phyloP scores from a whole-genome alignment of 495 filamentous ascomycete species.

The Penicillium lagena region DNA sequence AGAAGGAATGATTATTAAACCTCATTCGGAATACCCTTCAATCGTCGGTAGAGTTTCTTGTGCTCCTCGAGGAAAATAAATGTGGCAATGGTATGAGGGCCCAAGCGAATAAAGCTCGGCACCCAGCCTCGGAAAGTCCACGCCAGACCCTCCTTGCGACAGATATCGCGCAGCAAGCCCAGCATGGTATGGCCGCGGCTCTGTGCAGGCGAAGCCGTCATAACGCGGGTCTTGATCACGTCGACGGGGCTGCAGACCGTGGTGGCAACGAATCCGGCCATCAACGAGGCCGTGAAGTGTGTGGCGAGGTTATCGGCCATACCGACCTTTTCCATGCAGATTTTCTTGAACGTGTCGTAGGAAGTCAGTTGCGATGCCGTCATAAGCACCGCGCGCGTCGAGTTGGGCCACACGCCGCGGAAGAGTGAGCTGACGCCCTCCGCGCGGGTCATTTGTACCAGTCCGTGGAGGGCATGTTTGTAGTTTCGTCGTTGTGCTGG shows the following conservation, averaged over 20 bases:
- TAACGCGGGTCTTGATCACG: slow-evolving; percentile 94
- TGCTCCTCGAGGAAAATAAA: slow-evolving; percentile 90
- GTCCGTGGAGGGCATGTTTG: slow-evolving; percentile 77
- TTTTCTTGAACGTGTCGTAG: slow-evolving; percentile 84
- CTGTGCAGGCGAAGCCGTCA: slow-evolving; percentile 59
- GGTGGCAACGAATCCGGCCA: slow-evolving; percentile 90
- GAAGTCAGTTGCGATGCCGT: slow-evolving; percentile 84
- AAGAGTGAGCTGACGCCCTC: slow-evolving; percentile 72
- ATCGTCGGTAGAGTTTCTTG: slow-evolving; percentile 45
- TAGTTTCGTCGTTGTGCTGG: slow-evolving; percentile 74
- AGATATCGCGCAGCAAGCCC: slow-evolving; percentile 59
- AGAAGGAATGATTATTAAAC: background rate
- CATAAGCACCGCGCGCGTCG: slow-evolving; percentile 85
- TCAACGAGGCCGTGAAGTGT: slow-evolving; percentile 79
- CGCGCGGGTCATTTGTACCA: slow-evolving; percentile 73
- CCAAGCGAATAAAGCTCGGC: slow-evolving; percentile 89
- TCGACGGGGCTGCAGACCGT: slow-evolving; percentile 94
- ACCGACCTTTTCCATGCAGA: slow-evolving; percentile 59
- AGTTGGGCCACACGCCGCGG: slow-evolving; percentile 89
- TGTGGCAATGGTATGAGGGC: slow-evolving; percentile 88
- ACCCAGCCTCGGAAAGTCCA: slow-evolving; percentile 99
- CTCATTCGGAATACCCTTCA: slow-evolving; percentile 32
- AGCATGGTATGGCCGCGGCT: slow-evolving; percentile 51
- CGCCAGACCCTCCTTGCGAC: slow-evolving; percentile 65
- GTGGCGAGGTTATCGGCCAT: slow-evolving; percentile 74